phyloP scores from a whole-genome alignment of 306 rosid genomes.

The Citrullus amarus region DNA sequence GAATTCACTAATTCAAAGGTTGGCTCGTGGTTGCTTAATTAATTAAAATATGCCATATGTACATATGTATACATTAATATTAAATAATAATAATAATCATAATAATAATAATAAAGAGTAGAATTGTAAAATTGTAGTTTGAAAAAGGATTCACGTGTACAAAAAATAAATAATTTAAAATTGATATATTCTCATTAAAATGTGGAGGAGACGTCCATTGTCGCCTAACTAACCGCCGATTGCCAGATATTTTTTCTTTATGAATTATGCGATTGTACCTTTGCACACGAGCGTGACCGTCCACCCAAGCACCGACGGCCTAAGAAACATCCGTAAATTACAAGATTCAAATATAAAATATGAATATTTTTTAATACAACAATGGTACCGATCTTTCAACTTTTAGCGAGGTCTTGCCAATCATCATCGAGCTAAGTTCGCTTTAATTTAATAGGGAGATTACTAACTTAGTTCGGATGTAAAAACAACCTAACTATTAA shows the following conservation, averaged over 20 bases:
- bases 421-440: too few relatives aligned
- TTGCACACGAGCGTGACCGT: not conserved
- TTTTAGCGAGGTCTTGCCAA: too few relatives aligned
- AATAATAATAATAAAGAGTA: not conserved
- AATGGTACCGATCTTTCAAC: too few relatives aligned
- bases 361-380: too few relatives aligned
- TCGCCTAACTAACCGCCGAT: not conserved
- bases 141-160: constrained; percentile 1
- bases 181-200: not conserved
- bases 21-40: not conserved
- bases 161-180: not conserved
- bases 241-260: not conserved
- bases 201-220: not conserved
- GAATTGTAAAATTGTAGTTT: not conserved
- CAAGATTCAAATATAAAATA: too few relatives aligned
- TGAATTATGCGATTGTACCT: not conserved
- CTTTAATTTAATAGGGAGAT: too few relatives aligned
- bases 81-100: too few relatives aligned
- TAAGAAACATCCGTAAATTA: too few relatives aligned
- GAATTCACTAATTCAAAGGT: not conserved
- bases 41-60: not conserved
- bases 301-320: not conserved
- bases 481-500: too few relatives aligned
- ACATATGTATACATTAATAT: not conserved
- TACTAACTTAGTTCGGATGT: too few relatives aligned